phyloP scores from a whole-genome alignment of 352 stramenopile species.

The Hyaloperonospora arabidopsidis region DNA sequence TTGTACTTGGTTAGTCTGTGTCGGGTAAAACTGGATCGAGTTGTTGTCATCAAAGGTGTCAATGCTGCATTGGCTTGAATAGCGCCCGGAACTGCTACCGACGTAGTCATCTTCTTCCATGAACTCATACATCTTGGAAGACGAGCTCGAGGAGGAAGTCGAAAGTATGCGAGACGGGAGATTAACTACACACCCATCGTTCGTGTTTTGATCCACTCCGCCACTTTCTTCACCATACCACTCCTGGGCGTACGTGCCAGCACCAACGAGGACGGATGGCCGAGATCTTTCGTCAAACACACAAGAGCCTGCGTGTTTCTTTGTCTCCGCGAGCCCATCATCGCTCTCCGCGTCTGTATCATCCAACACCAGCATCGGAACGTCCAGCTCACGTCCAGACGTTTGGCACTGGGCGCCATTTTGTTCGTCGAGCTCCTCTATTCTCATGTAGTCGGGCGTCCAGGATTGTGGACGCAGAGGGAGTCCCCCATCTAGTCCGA shows the following conservation, averaged over 20 bases:
- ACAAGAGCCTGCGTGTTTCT: slow-evolving; percentile 14
- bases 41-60: slow-evolving; percentile 19
- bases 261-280: slow-evolving; percentile 15
- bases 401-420: slow-evolving; percentile 11
- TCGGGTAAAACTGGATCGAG: slow-evolving; percentile 44
- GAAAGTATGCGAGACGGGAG: slow-evolving; percentile 27
- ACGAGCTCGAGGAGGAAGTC: slow-evolving; percentile 31
- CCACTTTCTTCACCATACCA: slow-evolving; percentile 22
- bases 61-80: slow-evolving; percentile 11
- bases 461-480: slow-evolving; percentile 21
- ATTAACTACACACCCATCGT: slow-evolving; percentile 23
- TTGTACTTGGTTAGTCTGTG: slow-evolving; percentile 10
- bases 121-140: slow-evolving; percentile 24
- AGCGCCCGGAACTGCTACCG: slow-evolving; percentile 10
- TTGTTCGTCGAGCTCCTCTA: slow-evolving; percentile 25
- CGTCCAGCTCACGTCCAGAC: slow-evolving; percentile 14
- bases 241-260: slow-evolving; percentile 22
- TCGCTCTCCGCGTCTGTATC: slow-evolving; percentile 31
- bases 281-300: slow-evolving; percentile 14
- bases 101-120: slow-evolving; percentile 25
- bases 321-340: slow-evolving; percentile 26
- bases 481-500: slow-evolving; percentile 6
- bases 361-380: slow-evolving; percentile 32
- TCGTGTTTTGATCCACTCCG: slow-evolving; percentile 16
- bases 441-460: slow-evolving; percentile 18